These are phyloP conservation scores for Candida tibetensis DNA, from an alignment of 805 yeast species.

Conservation along the genomic window DNA sequence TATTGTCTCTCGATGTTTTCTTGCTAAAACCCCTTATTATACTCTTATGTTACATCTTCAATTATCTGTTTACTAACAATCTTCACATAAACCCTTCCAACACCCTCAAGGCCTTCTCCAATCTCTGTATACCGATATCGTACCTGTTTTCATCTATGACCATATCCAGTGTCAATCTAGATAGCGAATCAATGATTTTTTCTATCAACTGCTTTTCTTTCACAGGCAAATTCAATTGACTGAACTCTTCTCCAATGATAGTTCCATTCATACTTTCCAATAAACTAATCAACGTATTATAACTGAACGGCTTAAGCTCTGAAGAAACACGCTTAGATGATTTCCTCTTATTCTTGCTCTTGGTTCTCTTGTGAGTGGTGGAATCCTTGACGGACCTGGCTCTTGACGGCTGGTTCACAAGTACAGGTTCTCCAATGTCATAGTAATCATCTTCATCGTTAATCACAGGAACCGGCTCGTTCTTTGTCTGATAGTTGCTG, in stretches of 20 bases:
- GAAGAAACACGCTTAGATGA: constrained; percentile 7
- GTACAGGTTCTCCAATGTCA: constrained; percentile 37
- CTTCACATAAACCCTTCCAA: constrained; percentile 70
- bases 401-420: constrained; percentile 28
- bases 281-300: constrained; percentile 47
- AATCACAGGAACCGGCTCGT: background rate
- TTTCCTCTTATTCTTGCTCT: constrained; percentile 15
- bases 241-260: constrained; percentile 67
- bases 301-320: constrained; percentile 37
- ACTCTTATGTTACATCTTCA: too few relatives aligned
- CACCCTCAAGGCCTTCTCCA: constrained; percentile 79
- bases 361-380: constrained; percentile 21
- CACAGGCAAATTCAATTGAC: constrained; percentile 65
- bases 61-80: too few relatives aligned
- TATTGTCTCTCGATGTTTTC: too few relatives aligned
- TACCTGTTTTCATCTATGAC: constrained; percentile 78
- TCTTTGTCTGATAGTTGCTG: background rate
- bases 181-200: constrained; percentile 78
- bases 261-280: constrained; percentile 60
- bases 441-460: constrained; percentile 28
- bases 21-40: too few relatives aligned
- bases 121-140: constrained; percentile 73
- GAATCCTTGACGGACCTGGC: constrained; percentile 35
- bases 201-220: constrained; percentile 80
- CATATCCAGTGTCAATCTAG: constrained; percentile 87